Evolutionary conservation across 257 asterid species (phyloP).

Genomic region (Solanum pinnatisectum): DNA sequence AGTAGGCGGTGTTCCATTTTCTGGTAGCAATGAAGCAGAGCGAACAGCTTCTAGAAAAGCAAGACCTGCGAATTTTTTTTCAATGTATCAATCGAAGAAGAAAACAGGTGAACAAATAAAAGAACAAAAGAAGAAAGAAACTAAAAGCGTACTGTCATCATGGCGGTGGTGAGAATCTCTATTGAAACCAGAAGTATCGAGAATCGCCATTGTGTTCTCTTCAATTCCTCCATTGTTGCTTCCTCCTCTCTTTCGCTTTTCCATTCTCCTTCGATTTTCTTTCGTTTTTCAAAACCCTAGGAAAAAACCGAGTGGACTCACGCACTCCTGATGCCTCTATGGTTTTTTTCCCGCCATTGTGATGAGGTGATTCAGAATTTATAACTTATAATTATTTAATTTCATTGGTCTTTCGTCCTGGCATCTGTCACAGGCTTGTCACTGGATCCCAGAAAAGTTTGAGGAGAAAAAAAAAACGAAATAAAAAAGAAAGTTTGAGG

Average conservation of each 20-base stretch:
- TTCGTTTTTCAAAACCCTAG: slow-evolving; percentile 32
- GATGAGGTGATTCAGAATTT: neutral
- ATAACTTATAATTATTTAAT: neutral
- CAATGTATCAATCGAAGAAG: neutral
- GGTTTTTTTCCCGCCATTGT: neutral
- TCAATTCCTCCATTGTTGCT: slow-evolving; percentile 42
- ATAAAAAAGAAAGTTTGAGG: no score
- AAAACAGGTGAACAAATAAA: neutral
- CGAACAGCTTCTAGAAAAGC: slow-evolving; percentile 89
- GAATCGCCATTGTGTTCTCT: slow-evolving; percentile 81
- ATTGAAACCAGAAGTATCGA: slow-evolving; percentile 63
- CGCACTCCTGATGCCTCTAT: neutral
- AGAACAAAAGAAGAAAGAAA: neutral
- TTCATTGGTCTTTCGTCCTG: neutral
- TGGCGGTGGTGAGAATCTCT: slow-evolving; percentile 51
- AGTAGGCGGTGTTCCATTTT: slow-evolving; percentile 55
- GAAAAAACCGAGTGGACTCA: neutral
- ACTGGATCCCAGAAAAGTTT: neutral
- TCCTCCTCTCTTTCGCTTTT: slow-evolving; percentile 21
- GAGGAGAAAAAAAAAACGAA: no score
- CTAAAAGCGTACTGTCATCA: slow-evolving; percentile 50
- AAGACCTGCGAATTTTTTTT: slow-evolving; percentile 37
- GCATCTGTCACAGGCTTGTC: neutral
- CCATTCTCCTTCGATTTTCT: slow-evolving; percentile 19
- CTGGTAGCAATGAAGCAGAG: slow-evolving; percentile 59